Conservation (phyloP, 1,284 basidiomycete genomes). For the Cryptococcus hybrid region DNA sequence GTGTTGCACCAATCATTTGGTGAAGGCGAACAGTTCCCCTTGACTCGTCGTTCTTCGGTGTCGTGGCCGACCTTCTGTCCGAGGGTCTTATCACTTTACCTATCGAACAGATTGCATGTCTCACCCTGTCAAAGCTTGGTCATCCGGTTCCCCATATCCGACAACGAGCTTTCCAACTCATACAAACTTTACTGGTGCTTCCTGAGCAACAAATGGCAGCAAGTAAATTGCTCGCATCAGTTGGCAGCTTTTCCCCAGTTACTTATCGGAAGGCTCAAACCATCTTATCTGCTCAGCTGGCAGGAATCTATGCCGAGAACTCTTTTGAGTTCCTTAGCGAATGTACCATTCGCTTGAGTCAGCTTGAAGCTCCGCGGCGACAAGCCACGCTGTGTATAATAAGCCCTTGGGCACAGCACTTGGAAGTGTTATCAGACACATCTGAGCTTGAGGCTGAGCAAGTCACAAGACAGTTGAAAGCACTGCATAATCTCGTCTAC, state of each 20-base stretch:
- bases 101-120: slow-evolving; percentile 68
- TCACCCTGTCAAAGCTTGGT: slow-evolving; percentile 81
- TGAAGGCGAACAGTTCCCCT: slow-evolving; percentile 52
- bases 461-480: slow-evolving; percentile 58
- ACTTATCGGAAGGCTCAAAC: slow-evolving; percentile 80
- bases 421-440: slow-evolving; percentile 56
- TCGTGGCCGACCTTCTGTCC: slow-evolving; percentile 63
- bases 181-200: slow-evolving; percentile 67
- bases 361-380: slow-evolving; percentile 59
- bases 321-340: slow-evolving; percentile 69
- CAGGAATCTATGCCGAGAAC: slow-evolving; percentile 73
- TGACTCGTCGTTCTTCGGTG: slow-evolving; percentile 66
- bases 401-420: slow-evolving; percentile 74
- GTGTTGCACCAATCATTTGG: slow-evolving; percentile 72
- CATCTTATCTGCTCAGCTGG: slow-evolving; percentile 71
- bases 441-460: slow-evolving; percentile 30
- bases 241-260: slow-evolving; percentile 69
- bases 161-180: slow-evolving; percentile 71
- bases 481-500: slow-evolving; percentile 79
- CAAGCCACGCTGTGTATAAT: slow-evolving; percentile 64
- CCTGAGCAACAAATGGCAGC: slow-evolving; percentile 49
- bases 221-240: slow-evolving; percentile 68
- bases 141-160: slow-evolving; percentile 69
- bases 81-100: slow-evolving; percentile 56
- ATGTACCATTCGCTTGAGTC: slow-evolving; percentile 69